Evolutionary conservation across 1,284 basidiomycete species (phyloP).

Genomic region (Fomitopsis pinicola): DNA sequence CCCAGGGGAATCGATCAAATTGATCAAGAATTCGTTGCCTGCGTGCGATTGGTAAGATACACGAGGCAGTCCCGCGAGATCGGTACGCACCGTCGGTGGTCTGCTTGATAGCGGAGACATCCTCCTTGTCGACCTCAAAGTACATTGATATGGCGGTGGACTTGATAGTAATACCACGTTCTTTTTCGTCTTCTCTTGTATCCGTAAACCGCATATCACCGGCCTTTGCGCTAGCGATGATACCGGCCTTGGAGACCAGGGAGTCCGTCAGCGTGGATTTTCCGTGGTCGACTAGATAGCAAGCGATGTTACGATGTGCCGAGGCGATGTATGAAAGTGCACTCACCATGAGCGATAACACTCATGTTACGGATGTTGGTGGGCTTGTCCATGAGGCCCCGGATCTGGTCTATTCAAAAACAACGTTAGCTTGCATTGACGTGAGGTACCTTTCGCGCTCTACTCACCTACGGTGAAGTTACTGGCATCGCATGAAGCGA

Average conservation of each 20-base stretch:
- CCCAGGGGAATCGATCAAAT: conserved; percentile 99
- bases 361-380: conserved; percentile 99
- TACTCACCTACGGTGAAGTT: conserved; percentile 84
- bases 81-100: conserved; percentile 75
- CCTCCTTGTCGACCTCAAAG: conserved; percentile 94
- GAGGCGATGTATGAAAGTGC: conserved; percentile 3
- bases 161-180: conserved; percentile 99
- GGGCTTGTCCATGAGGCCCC: conserved; percentile 84
- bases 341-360: conserved; percentile 90
- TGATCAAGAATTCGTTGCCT: conserved; percentile 99
- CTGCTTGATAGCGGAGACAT: conserved; percentile 84
- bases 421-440: background rate
- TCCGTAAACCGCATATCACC: conserved; percentile 98
- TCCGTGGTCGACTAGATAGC: conserved; percentile 92
- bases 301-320: conserved; percentile 12
- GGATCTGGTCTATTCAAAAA: conserved; percentile 71
- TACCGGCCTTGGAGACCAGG: conserved; percentile 99
- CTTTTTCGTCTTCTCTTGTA: conserved; percentile 98
- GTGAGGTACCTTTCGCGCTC: background rate
- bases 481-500: conserved; percentile 39
- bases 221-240: conserved; percentile 94
- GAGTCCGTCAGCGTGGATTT: conserved; percentile 99
- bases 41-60: conserved; percentile 21
- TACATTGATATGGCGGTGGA: conserved; percentile 99
- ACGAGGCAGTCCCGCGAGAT: conserved; percentile 6